Conservation (phyloP, 2,329 filamentous ascomycete genomes). For the Ophiocordyceps unilateralis region DNA sequence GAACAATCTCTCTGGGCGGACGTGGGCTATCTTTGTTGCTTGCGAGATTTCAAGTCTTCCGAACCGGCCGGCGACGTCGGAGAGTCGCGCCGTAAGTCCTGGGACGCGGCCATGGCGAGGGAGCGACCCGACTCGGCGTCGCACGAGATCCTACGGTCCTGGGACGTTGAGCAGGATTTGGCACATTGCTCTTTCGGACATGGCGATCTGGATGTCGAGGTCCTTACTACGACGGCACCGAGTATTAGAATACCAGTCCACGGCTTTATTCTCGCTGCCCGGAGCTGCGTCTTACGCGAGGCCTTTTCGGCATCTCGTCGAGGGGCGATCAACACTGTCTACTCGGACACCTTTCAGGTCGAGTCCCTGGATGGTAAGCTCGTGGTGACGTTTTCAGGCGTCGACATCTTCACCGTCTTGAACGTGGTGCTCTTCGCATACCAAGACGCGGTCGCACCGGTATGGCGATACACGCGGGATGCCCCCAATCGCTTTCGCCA, state of each 20-base stretch:
- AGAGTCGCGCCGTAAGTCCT: slow-evolving; percentile 24
- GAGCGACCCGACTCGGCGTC: slow-evolving; percentile 33
- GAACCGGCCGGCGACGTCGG: slow-evolving; percentile 14
- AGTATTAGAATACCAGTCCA: slow-evolving; percentile 65
- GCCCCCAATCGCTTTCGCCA: slow-evolving; percentile 58
- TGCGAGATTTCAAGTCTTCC: slow-evolving; percentile 38
- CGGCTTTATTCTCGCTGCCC: slow-evolving; percentile 58
- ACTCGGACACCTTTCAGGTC: slow-evolving; percentile 13
- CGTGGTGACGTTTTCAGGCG: slow-evolving; percentile 44
- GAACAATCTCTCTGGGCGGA: slow-evolving; percentile 59
- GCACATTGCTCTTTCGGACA: slow-evolving; percentile 24
- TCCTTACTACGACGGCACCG: slow-evolving; percentile 44
- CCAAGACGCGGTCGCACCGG: slow-evolving; percentile 61
- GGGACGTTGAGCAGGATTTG: slow-evolving; percentile 50
- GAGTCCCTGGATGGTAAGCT: slow-evolving; percentile 28
- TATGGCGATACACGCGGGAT: slow-evolving; percentile 66
- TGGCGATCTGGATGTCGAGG: slow-evolving; percentile 22
- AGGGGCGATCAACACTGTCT: slow-evolving; percentile 3
- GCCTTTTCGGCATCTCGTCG: slow-evolving; percentile 40
- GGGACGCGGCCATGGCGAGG: slow-evolving; percentile 13
- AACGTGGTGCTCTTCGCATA: slow-evolving; percentile 71
- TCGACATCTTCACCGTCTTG: slow-evolving; percentile 64
- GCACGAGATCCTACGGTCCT: slow-evolving; percentile 39
- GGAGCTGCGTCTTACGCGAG: slow-evolving; percentile 52
- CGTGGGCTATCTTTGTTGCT: slow-evolving; percentile 49